phyloP scores from a whole-genome alignment of 2,329 filamentous ascomycete species.

The Fonsecaea multimorphosa region DNA sequence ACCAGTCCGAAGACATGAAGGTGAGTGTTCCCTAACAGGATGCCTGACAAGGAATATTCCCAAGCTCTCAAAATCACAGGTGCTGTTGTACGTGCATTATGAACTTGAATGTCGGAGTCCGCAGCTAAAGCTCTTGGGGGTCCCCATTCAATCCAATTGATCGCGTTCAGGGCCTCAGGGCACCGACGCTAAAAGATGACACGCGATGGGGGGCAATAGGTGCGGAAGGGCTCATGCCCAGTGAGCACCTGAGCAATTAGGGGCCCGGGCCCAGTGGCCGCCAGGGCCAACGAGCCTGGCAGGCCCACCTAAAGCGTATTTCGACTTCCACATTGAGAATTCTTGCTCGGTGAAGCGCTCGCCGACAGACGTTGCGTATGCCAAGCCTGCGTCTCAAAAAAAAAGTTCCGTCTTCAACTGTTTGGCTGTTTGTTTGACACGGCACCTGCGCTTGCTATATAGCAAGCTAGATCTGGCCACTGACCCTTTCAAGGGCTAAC shows the following conservation, averaged over 20 bases:
- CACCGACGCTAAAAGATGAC: conserved; percentile 17
- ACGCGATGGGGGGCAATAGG: neutral
- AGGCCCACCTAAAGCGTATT: neutral
- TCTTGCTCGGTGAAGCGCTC: neutral
- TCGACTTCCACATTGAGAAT: conserved; percentile 2
- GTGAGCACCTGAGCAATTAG: neutral
- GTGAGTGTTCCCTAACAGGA: neutral
- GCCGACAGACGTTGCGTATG: conserved; percentile 11
- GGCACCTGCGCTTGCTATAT: neutral
- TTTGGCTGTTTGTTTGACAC: no score
- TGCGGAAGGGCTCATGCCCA: neutral
- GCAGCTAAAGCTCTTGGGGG: neutral
- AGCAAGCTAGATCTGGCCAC: neutral
- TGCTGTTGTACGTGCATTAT: no score
- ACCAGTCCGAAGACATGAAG: conserved; percentile 1
- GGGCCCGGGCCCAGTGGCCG: no score
- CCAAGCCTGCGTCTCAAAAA: conserved; percentile 20
- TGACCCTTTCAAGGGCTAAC: neutral
- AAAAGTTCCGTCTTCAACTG: conserved; percentile 25
- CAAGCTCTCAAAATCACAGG: neutral
- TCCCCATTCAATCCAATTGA: neutral
- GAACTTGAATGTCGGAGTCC: neutral
- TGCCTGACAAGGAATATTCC: no score
- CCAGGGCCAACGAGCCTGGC: neutral
- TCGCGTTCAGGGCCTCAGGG: neutral